Evolutionary conservation across 306 rosid genomes (phyloP).

Genomic region (Rosa multiflora): DNA sequence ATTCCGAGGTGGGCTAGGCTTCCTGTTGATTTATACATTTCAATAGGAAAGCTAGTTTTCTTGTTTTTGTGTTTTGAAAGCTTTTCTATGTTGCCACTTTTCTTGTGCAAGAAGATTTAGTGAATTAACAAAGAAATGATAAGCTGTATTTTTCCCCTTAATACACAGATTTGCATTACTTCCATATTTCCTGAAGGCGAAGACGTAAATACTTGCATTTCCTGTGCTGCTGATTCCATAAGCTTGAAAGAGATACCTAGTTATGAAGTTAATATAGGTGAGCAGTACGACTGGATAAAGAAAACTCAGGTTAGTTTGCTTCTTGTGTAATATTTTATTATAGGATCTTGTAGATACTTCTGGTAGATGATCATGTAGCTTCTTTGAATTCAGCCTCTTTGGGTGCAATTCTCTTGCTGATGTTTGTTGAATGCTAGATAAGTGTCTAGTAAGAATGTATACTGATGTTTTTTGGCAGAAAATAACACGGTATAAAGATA

Average conservation of each 20-base stretch:
- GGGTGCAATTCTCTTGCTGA: not conserved
- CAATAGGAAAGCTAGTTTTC: not conserved
- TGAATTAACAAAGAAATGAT: not conserved
- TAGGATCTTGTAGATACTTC: not conserved
- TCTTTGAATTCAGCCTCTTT: not conserved
- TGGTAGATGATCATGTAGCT: not conserved
- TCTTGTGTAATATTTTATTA: not conserved
- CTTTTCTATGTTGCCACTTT: not conserved
- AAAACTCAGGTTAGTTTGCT: constrained; percentile 60
- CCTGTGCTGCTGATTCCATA: constrained; percentile 70
- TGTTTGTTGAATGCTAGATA: not conserved
- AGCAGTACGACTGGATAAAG: constrained; percentile 72
- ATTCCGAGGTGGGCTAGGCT: constrained; percentile 43
- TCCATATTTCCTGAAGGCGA: constrained; percentile 64
- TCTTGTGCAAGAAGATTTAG: not conserved
- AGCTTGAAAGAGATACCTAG: constrained; percentile 74
- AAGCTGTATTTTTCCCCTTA: not conserved
- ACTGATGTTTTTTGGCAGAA: not conserved
- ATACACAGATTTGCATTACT: constrained; percentile 57
- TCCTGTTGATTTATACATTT: not conserved
- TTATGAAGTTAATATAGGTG: constrained; percentile 58
- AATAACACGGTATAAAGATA: not conserved
- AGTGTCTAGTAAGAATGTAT: not conserved
- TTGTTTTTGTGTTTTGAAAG: not conserved
- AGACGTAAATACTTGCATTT: constrained; percentile 59